Evolutionary conservation across 768 basidiomycete species (phyloP).

Genomic region (Mycena crocata): DNA sequence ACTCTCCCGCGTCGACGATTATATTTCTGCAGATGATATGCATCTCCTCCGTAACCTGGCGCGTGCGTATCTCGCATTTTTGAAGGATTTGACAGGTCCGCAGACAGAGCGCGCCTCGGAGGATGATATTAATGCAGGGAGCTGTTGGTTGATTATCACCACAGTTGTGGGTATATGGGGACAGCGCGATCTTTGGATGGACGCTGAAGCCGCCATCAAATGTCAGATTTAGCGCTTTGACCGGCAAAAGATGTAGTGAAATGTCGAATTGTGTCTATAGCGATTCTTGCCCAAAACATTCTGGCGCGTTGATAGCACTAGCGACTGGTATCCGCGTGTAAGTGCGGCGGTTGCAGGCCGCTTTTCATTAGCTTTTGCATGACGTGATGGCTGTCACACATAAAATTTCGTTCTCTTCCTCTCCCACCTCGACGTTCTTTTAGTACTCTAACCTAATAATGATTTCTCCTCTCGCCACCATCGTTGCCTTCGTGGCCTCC

Average conservation of each 20-base stretch:
- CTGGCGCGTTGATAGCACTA: too few relatives aligned
- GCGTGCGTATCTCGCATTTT: slow-evolving; percentile 70
- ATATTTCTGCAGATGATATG: slow-evolving; percentile 81
- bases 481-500: slow-evolving; percentile 66
- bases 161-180: slow-evolving; percentile 78
- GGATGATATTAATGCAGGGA: slow-evolving; percentile 21
- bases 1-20: slow-evolving; percentile 75
- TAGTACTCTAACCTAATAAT: slow-evolving; percentile 44
- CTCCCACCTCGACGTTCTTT: slow-evolving; percentile 29
- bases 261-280: not conserved
- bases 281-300: not conserved
- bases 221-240: slow-evolving; percentile 10
- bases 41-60: slow-evolving; percentile 80
- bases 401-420: slow-evolving; percentile 24
- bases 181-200: slow-evolving; percentile 84
- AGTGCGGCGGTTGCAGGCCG: not conserved
- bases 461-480: slow-evolving; percentile 50
- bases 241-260: not conserved
- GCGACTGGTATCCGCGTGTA: too few relatives aligned
- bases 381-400: not conserved
- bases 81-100: slow-evolving; percentile 50
- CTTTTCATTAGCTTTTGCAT: too few relatives aligned
- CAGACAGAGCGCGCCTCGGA: slow-evolving; percentile 24
- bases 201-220: slow-evolving; percentile 69
- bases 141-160: slow-evolving; percentile 80